A percentile compares a stretch with the other conserved stretches of the same genome.
These are phyloP conservation scores for Nitzschia putrida DNA, from an alignment of 108 stramenopile genomes.

Conservation along the genomic window DNA sequence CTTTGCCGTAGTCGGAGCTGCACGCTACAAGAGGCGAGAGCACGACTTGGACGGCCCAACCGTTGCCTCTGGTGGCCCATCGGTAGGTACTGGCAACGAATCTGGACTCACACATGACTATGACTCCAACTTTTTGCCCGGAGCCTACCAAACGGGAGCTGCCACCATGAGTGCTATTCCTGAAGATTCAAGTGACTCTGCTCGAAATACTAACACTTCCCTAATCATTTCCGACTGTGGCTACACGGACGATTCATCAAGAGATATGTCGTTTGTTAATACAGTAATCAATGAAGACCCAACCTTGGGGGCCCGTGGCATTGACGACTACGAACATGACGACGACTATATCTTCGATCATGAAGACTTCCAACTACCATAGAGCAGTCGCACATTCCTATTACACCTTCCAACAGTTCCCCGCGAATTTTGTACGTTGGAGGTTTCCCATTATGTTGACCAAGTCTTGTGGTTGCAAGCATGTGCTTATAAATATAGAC, in stretches of 20 bases:
- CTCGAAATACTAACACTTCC: slow-evolving; percentile 1
- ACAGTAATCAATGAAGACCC: slow-evolving; percentile 10
- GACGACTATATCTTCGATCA: slow-evolving; percentile 19
- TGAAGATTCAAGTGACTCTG: slow-evolving; percentile 33
- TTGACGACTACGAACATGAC: slow-evolving; percentile 21
- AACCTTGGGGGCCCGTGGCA: slow-evolving; percentile 19
- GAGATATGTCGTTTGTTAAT: slow-evolving; percentile 11
- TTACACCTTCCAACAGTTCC: too few relatives aligned
- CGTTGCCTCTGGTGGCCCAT: neutral
- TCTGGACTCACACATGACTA: neutral
- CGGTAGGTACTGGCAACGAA: neutral
- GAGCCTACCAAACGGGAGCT: slow-evolving; percentile 19
- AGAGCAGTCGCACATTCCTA: neutral
- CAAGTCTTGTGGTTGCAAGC: too few relatives aligned
- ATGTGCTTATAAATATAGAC: too few relatives aligned
- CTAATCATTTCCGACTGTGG: slow-evolving; percentile 37
- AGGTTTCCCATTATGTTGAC: too few relatives aligned
- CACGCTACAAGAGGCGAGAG: slow-evolving; percentile 11
- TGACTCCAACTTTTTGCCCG: slow-evolving; percentile 25
- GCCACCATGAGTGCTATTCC: slow-evolving; percentile 33
- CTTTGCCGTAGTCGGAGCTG: slow-evolving; percentile 18
- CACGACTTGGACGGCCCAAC: slow-evolving; percentile 13
- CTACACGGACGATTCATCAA: slow-evolving; percentile 24
- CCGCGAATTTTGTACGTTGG: too few relatives aligned
- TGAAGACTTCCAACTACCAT: neutral